Percentiles rank a stretch among this genome's conserved stretches.
Evolutionary conservation across 2,329 filamentous ascomycete genomes (phyloP).

Genomic region (Macrophomina tecta): DNA sequence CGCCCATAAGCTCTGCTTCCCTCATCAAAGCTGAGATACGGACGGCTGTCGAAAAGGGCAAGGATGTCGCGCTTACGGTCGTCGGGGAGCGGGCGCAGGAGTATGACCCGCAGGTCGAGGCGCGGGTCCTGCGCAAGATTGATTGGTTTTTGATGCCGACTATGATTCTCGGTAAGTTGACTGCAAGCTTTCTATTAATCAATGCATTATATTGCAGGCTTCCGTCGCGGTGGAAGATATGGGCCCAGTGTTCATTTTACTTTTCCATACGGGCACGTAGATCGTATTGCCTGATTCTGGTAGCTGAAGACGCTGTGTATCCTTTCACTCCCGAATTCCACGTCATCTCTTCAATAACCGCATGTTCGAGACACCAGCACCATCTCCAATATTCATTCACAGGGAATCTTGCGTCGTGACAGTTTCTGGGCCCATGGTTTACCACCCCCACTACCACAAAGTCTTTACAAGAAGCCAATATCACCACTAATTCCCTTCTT

Average conservation of each 20-base stretch:
- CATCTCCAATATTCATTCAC: too few species aligned
- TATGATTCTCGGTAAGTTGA: constrained; percentile 56
- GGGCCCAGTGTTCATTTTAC: background rate
- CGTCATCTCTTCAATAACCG: background rate
- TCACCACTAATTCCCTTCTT: constrained; percentile 36
- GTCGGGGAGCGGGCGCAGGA: constrained; percentile 63
- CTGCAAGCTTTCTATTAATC: background rate
- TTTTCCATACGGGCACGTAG: background rate
- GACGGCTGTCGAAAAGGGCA: constrained; percentile 39
- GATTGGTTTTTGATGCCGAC: constrained; percentile 71
- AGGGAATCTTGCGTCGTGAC: too few species aligned
- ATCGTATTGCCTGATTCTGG: constrained; percentile 23
- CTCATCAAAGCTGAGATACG: background rate
- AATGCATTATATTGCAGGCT: background rate
- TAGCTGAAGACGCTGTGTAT: constrained; percentile 14
- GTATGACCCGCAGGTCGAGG: constrained; percentile 62
- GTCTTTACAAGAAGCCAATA: background rate
- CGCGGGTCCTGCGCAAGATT: constrained; percentile 68
- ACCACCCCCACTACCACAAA: background rate
- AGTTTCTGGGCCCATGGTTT: too few species aligned
- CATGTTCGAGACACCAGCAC: too few species aligned
- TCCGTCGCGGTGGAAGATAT: background rate
- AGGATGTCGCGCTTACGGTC: constrained; percentile 64
- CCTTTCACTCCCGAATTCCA: background rate
- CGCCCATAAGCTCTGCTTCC: background rate